Evolutionary conservation across 352 stramenopile genomes (phyloP), one percentile per base, ranked within the genome.

Genomic region (Nothophytophthora sp.): DNA sequence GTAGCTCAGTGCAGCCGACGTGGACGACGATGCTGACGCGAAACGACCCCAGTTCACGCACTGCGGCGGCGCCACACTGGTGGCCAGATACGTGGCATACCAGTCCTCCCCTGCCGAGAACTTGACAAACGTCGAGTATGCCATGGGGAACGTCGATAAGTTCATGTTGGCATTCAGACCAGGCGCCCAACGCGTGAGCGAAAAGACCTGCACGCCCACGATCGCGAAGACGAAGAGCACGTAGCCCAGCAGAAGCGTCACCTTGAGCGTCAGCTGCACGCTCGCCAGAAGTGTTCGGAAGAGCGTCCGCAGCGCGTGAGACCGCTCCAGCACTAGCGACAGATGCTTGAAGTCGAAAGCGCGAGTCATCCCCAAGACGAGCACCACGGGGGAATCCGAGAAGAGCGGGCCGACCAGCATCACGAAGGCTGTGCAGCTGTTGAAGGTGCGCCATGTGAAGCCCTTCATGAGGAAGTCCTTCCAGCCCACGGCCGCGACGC

Each of bases 271-370:
- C 20, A 86, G 60, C 20, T 77, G 73, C 19, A 86, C 79, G 32
- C 75, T 86, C 0, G 73, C 73, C 3, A 90, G 51, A 0, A 94
- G 60, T 7, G 84, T 94, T 59, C 88, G 67, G 37, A 92, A 92
- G 18, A 94, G 37, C 2, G 81, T 90, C 10, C 76, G 67, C 48
- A 94, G 72, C 19, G 81, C 75, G 15, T 72, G 63, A 54, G 86
- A 85, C 1, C 72, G 63, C 48, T 94, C 83, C 3, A 94, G 63
- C 1, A 91, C 81, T 10, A 92, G 46, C n/a, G 81, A 81, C 0
- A 94, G 71, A 49, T 94, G 81, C 20, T 89, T 88, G 52, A 92
- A 92, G 50, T 94, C 84, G 34, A 94, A 91, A 3, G 81, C 81
- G 13, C 83, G 55, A 4, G 80, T 87, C 66, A 91, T 88, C 0